Evolutionary conservation across 1,139 yeast species (phyloP), one percentile per base, ranked within the genome.

Genomic region (Debaryomyces nepalensis): DNA sequence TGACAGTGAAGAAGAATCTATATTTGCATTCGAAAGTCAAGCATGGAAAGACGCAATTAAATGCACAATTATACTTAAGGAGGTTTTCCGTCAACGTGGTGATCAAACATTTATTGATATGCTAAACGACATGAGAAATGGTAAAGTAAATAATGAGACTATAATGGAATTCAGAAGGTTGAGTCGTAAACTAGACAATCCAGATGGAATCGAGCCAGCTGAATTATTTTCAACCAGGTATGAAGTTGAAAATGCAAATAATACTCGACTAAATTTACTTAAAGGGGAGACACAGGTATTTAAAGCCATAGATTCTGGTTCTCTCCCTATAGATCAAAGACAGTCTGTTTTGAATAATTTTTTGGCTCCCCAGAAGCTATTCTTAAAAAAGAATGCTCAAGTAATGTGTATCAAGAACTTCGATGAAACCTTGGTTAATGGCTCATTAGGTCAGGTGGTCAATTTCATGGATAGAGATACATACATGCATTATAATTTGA

Each of bases 341-440:
- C 73, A 79, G 46, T 61, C 66, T 26, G 55, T 80, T 37, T 62
- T 88, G 29, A 72, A 75, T n/a, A 81, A 83, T 52, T 83, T 89
- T 49, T 70, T 93, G 59, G 95, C 96, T 2, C 91, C 89, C 1
- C 68, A 73, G 33, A 65, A 65, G 23, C 62, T 93, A 16, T 70
- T 70, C 9, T 68, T 93, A 52, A 91, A 90, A 55, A 75, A 76
- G 37, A 91, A 91, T 29, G 93, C 97, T 0, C 99, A 93, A 64
- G 99, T 93, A 0, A 95, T 93, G 99, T 84, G 95, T 75, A 79
- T 93, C 46, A 93, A 93, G 61, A 95, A 93, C 59, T 75, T 87
- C 44, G 97, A 91, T 60, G 89, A 83, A 19, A 80, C 86, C 0
- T 71, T 93, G 35, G 99, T 95, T 4, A 93, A 93, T 63, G 99